A percentile compares a stretch with the other conserved stretches of the same genome.
phyloP scores from a whole-genome alignment of 208 protist genomes.

The Trypanosoma caninum region DNA sequence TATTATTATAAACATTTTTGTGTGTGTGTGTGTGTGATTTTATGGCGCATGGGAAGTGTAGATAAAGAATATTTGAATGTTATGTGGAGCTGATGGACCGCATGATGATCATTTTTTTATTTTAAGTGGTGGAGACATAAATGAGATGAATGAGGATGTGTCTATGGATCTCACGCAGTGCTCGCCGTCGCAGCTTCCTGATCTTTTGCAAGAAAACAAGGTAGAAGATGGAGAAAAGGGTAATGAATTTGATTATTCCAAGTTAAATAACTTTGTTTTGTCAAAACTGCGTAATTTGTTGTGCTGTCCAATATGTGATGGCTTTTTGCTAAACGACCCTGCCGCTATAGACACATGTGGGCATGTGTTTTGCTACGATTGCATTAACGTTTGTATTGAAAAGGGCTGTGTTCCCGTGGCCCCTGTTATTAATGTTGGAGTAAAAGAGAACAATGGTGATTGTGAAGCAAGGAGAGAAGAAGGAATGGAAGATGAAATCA shows the following conservation, averaged over 20 bases:
- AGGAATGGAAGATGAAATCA: background rate
- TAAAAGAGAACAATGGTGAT: conserved; percentile 21
- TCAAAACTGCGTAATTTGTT: conserved; percentile 7
- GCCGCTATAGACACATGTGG: conserved; percentile 64
- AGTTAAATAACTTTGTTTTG: conserved; percentile 33
- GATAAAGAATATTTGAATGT: no score
- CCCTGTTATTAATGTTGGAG: conserved; percentile 30
- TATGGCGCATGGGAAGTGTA: background rate
- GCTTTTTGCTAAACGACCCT: conserved; percentile 34
- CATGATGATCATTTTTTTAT: conserved; percentile 12
- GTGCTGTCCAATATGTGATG: conserved; percentile 48
- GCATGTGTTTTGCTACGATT: conserved; percentile 71
- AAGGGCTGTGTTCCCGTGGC: conserved; percentile 37
- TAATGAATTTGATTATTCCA: conserved; percentile 29
- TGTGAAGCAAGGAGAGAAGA: conserved; percentile 5
- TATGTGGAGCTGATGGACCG: background rate
- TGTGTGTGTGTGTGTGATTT: background rate
- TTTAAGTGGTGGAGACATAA: background rate
- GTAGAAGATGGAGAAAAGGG: conserved; percentile 4
- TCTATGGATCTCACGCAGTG: conserved; percentile 6
- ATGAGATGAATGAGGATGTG: background rate
- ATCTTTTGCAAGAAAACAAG: background rate
- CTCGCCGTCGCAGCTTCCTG: conserved; percentile 10
- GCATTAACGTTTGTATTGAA: conserved; percentile 66
- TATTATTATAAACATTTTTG: no score